Conservation (phyloP, 2,329 filamentous ascomycete species). For the Chaetomium olivaceum region DNA sequence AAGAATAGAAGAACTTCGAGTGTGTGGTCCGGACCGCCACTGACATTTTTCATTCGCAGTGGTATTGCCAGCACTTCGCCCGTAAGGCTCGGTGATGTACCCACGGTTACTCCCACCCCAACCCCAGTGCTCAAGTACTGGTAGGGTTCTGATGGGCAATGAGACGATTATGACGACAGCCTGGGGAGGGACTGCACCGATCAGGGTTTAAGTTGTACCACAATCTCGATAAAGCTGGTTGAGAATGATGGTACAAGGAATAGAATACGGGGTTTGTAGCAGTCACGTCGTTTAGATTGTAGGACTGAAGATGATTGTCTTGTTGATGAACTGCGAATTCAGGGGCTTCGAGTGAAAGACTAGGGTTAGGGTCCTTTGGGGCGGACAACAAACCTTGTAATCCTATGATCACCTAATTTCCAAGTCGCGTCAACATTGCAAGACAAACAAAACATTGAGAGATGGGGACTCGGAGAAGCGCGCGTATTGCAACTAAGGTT, state of each 20-base stretch:
- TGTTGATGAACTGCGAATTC: neutral
- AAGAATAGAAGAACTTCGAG: neutral
- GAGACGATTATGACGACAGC: neutral
- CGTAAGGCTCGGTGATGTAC: conserved; percentile 7
- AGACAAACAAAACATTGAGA: neutral
- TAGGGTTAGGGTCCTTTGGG: neutral
- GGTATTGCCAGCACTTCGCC: conserved; percentile 3
- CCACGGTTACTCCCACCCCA: neutral
- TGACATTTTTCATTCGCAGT: neutral
- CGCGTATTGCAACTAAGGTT: neutral
- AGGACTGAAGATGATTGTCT: neutral
- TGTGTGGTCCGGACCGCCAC: neutral
- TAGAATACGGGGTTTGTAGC: neutral
- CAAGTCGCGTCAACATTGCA: neutral
- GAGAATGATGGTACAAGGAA: neutral
- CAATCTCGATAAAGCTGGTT: neutral
- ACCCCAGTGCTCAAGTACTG: neutral
- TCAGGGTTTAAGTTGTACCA: neutral
- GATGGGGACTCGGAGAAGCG: neutral
- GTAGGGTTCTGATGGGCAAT: neutral
- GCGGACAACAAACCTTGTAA: no score
- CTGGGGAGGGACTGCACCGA: neutral
- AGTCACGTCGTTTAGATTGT: neutral
- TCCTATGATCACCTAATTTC: neutral
- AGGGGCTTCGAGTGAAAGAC: neutral